Percentiles rank a stretch among this genome's conserved stretches.
phyloP scores from a whole-genome alignment of 768 basidiomycete genomes.

The Phaffia australis region DNA sequence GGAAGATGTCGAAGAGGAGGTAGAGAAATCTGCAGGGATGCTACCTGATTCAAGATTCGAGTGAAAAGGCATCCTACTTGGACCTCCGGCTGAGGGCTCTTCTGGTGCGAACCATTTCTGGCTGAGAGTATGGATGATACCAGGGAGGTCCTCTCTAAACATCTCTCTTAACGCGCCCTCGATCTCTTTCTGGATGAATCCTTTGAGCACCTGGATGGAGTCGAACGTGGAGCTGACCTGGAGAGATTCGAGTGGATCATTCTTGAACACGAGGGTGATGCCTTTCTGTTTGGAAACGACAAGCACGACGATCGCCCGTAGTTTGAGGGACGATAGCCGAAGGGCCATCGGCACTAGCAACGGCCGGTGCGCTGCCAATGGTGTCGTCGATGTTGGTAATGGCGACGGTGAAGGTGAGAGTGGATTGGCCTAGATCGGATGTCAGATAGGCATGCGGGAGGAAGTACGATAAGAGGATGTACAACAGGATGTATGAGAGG shows the following conservation, averaged over 20 bases:
- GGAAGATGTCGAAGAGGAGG: not conserved
- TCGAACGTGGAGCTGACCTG: slow-evolving; percentile 98
- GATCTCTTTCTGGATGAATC: slow-evolving; percentile 94
- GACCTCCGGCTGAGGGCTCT: slow-evolving; percentile 5
- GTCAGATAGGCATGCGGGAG: not conserved
- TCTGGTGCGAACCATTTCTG: slow-evolving; percentile 71
- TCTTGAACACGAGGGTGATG: slow-evolving; percentile 98
- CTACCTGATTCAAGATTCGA: slow-evolving; percentile 13
- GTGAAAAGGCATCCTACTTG: slow-evolving; percentile 4
- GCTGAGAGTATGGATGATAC: slow-evolving; percentile 88
- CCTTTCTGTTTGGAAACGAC: slow-evolving; percentile 97
- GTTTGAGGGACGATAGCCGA: slow-evolving; percentile 85
- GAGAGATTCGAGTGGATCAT: slow-evolving; percentile 93
- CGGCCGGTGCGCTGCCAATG: slow-evolving; percentile 80
- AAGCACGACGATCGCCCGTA: slow-evolving; percentile 90
- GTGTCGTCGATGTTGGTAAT: slow-evolving; percentile 34
- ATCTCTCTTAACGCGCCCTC: slow-evolving; percentile 94
- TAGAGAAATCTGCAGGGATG: not conserved
- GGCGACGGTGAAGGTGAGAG: slow-evolving; percentile 49
- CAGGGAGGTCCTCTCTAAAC: slow-evolving; percentile 93
- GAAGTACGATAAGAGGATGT: not conserved
- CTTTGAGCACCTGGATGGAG: slow-evolving; percentile 92
- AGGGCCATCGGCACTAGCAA: slow-evolving; percentile 97
- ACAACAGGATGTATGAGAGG: not conserved
- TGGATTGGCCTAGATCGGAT: slow-evolving; percentile 65